Evolutionary conservation across 176 grass and related monocot genomes (phyloP).

Genomic region (Eragrostis curvula): DNA sequence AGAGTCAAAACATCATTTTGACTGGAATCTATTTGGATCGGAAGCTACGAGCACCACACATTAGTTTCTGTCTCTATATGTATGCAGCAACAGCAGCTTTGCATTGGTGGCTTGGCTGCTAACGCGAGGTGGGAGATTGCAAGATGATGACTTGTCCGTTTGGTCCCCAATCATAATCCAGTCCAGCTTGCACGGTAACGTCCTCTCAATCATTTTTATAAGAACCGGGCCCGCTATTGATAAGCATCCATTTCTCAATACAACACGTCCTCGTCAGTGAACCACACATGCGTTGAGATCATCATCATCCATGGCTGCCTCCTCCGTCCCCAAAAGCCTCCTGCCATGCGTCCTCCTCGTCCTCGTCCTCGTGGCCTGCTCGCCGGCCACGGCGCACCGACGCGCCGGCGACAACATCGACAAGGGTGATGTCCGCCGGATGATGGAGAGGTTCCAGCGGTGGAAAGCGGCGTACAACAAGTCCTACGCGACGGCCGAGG

Average conservation of each 20-base stretch:
- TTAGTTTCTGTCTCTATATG: not conserved
- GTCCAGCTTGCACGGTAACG: not conserved
- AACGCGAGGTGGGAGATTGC: not conserved
- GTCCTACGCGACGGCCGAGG: constrained; percentile 17
- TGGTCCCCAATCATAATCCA: not conserved
- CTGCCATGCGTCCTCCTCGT: not conserved
- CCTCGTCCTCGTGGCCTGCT: not conserved
- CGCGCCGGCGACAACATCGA: not conserved
- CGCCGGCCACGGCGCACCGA: not conserved
- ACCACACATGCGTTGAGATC: not conserved
- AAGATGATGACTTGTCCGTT: not conserved
- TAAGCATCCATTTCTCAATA: not conserved
- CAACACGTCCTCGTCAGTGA: not conserved
- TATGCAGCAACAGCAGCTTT: not conserved
- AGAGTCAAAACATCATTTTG: too few relatives aligned
- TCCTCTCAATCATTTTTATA: not conserved
- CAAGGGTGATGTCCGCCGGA: not conserved
- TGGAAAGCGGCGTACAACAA: constrained; percentile 48
- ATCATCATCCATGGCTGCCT: constrained; percentile 9
- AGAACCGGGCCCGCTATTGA: not conserved
- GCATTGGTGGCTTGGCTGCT: not conserved
- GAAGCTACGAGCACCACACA: not conserved
- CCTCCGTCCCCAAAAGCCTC: not conserved
- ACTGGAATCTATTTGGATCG: not conserved
- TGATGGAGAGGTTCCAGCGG: constrained; percentile 31